Base-by-base conservation (phyloP, 2,329 filamentous ascomycete species). In the Grosmannia huntii region DNA sequence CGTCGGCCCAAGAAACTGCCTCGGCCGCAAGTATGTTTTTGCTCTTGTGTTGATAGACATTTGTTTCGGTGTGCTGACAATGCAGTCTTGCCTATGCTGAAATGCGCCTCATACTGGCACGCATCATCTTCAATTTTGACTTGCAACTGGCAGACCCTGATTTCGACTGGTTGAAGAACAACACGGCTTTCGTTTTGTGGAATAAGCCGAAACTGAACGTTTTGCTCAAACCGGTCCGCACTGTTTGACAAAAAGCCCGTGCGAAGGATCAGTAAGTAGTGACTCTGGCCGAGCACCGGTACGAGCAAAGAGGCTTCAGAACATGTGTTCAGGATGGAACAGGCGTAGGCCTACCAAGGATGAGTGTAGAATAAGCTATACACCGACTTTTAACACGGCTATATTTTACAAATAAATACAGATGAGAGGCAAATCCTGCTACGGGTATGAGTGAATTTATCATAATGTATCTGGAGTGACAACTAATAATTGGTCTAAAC, bases 1-100 rank as follows among this genome's bases (percentile, higher is more conserved):
- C 2, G 51, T 75, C 2, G 76, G 77, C 0, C 72, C 76, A 5
- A 66, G 76, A 1, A 76, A 77, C 50, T 80, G 77, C 59, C 69
- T 80, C 25, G 77, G 77, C 3, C 70, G 69, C 60, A 78, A 78
- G 74, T 76, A 66, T 65, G 74, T 68, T 28, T 28, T 21, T 23
- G 44, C 23, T 23, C 21, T 21, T 12, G 6, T 56, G 49, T n/a
- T 38, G 12, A 6, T 16, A 4, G 52, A 10, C 28, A 19, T 33
- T 11, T 38, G 4, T 55, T 23, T n/a, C 11, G 3, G 9, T 33
- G 5, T 53, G 28, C 56, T 50, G 55, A 59, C 16, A 53, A 48
- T 33, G 23, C 48, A 61, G 60, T 27, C 38, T 61, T 14, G 60
- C 60, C 4, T 61, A 61, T 51, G 25, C 41, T 4, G 60, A 61